Evolutionary conservation across 2,329 filamentous ascomycete species (phyloP).

Genomic region (Allantophomopsis lycopodina): DNA sequence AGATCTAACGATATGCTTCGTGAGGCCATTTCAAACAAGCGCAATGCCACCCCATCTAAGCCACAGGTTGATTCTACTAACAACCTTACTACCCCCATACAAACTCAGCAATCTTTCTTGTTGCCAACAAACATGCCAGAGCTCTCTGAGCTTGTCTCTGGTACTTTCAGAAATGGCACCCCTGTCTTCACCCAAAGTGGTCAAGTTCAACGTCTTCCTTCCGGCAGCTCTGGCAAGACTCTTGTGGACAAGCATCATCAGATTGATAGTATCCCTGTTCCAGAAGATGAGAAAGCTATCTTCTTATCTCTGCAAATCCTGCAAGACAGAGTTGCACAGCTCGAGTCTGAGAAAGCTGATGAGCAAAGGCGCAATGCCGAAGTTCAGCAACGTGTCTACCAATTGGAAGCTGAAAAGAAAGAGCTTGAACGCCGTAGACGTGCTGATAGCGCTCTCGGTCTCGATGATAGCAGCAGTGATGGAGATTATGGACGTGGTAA

Average conservation of each 20-base stretch:
- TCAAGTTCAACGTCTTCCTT: slow-evolving; percentile 36
- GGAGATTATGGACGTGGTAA: slow-evolving; percentile 24
- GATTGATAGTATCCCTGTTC: slow-evolving; percentile 39
- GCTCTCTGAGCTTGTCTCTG: slow-evolving; percentile 45
- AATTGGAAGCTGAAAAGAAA: slow-evolving; percentile 30
- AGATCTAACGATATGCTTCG: not conserved
- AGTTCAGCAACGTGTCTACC: slow-evolving; percentile 34
- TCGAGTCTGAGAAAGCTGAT: slow-evolving; percentile 40
- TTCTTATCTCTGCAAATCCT: slow-evolving; percentile 44
- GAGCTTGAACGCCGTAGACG: slow-evolving; percentile 23
- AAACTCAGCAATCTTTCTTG: slow-evolving; percentile 43
- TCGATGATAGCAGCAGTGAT: slow-evolving; percentile 20
- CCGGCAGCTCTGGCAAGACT: slow-evolving; percentile 21
- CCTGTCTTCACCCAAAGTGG: slow-evolving; percentile 32
- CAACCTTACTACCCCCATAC: slow-evolving; percentile 25
- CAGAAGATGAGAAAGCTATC: slow-evolving; percentile 47
- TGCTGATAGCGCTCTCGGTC: slow-evolving; percentile 28
- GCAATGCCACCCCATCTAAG: not conserved
- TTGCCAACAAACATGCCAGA: slow-evolving; percentile 42
- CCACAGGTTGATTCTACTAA: slow-evolving; percentile 12
- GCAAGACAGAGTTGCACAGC: slow-evolving; percentile 38
- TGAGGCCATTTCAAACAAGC: slow-evolving; percentile 1
- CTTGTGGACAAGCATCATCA: slow-evolving; percentile 25
- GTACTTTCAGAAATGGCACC: slow-evolving; percentile 19
- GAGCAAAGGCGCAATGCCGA: slow-evolving; percentile 32